These are phyloP conservation scores for Taiozyma sp. DNA, from an alignment of 1,139 yeast species.

Conservation along the genomic window DNA sequence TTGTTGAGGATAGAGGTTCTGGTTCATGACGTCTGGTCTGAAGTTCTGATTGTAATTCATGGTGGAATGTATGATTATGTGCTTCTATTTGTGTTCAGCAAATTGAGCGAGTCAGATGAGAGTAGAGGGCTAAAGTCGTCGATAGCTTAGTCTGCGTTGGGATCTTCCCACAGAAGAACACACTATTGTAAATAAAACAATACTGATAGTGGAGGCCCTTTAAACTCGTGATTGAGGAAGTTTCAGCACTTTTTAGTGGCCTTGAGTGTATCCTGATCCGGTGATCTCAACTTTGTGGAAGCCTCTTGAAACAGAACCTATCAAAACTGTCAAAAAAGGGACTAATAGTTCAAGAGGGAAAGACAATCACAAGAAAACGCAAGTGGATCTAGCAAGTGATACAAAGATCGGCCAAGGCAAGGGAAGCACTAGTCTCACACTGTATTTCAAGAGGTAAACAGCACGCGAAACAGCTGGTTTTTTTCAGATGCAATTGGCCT, in stretches of 20 bases:
- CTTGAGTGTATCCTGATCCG: background rate
- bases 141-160: no score
- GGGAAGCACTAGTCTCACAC: background rate
- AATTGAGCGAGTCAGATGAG: no score
- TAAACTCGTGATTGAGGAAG: background rate
- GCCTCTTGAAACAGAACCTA: background rate
- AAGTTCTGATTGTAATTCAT: constrained; percentile 8
- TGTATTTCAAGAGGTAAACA: background rate
- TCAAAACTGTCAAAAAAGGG: background rate
- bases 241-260: background rate
- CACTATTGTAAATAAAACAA: no score
- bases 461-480: background rate
- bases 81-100: background rate
- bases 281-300: background rate
- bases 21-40: constrained; percentile 5
- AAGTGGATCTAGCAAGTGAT: background rate
- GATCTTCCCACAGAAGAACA: no score
- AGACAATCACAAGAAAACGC: background rate
- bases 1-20: constrained; percentile 15
- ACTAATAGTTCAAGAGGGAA: background rate
- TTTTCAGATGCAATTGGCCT: background rate
- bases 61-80: background rate
- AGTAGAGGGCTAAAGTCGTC: no score
- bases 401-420: background rate
- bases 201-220: background rate